Base-by-base conservation (phyloP, 805 yeast species). In the Starmerella vitae region DNA sequence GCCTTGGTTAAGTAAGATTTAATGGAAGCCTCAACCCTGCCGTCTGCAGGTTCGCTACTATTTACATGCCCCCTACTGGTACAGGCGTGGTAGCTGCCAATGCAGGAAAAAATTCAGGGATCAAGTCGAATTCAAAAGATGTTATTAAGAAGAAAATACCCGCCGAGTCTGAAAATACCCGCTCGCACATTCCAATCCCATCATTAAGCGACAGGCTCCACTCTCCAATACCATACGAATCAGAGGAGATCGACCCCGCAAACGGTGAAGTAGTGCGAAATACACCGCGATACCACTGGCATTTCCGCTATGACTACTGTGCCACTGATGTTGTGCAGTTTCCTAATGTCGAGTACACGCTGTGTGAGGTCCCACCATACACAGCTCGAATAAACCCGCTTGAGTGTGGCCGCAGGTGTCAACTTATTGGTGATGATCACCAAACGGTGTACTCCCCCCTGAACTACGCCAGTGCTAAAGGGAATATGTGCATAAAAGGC, bases 391-490 rank as follows among this genome's bases (percentile, higher is more conserved):
- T 44, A 20, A 33, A 44, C 30, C 28, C 44, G 15, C 26, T 41
- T 17, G 47, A 44, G 32, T 37, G 39, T 26, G 47, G 40, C 24
- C n/a, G 21, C 13, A 33, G 36, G 24, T 34, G 29, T 9, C 24
- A 14, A 13, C 30, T 39, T 10, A 20, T 27, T 3, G 43, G 38
- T 14, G 37, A 34, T 5, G 38, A 47, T 5, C 34, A 41, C 36
- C 41, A 36, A 14, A 50, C 55, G 3, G 76, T 77, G 0, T 69
- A 81, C 0, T 71, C 83, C 1, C 17, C 10, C 17, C 7, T 7
- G 17, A 96, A 96, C 1, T 91, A 93, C 85, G 65, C 91, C 45
- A 74, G 82, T 25, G 73, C 74, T 0, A 61, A 95, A 34, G 67
- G 85, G 4, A 84, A 79, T 56, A 72, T 78, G 2, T 76, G 82